Conservation (phyloP, 2,329 filamentous ascomycete genomes). For the Cryphonectria naterciae region DNA sequence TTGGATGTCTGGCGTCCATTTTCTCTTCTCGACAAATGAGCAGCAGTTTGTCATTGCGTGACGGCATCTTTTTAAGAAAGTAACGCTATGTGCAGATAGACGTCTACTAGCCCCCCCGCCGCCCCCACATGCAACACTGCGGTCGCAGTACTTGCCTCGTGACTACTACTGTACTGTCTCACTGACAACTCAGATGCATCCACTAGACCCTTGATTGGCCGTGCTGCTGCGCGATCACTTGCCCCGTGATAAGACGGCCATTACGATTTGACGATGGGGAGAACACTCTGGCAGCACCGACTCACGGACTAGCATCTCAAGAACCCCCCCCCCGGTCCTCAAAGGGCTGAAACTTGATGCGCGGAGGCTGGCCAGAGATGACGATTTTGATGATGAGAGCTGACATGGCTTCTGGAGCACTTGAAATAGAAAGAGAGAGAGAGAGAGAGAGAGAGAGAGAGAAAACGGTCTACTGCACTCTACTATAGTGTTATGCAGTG, state of each 20-base stretch:
- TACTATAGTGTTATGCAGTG: background rate
- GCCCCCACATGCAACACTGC: constrained; percentile 4
- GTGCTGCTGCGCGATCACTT: background rate
- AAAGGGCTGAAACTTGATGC: background rate
- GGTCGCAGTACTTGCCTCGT: constrained; percentile 9
- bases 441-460: background rate
- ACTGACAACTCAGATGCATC: constrained; percentile 28
- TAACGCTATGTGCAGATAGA: background rate
- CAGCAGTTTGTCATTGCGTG: background rate
- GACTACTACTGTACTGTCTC: background rate
- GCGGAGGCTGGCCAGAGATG: background rate
- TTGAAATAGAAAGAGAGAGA: background rate
- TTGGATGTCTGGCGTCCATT: too few relatives aligned
- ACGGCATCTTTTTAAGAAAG: background rate
- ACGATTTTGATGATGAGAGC: constrained; percentile 2
- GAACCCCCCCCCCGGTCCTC: background rate
- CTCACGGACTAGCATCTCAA: background rate
- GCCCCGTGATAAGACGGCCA: background rate
- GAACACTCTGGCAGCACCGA: background rate
- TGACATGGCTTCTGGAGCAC: background rate
- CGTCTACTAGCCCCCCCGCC: background rate
- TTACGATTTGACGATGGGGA: background rate
- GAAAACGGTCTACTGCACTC: background rate
- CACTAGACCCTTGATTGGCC: constrained; percentile 15
- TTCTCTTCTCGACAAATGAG: background rate